Evolutionary conservation across 2,329 filamentous ascomycete species (phyloP), one percentile per base, ranked within the genome.

Genomic region (Venturia aucupariae): DNA sequence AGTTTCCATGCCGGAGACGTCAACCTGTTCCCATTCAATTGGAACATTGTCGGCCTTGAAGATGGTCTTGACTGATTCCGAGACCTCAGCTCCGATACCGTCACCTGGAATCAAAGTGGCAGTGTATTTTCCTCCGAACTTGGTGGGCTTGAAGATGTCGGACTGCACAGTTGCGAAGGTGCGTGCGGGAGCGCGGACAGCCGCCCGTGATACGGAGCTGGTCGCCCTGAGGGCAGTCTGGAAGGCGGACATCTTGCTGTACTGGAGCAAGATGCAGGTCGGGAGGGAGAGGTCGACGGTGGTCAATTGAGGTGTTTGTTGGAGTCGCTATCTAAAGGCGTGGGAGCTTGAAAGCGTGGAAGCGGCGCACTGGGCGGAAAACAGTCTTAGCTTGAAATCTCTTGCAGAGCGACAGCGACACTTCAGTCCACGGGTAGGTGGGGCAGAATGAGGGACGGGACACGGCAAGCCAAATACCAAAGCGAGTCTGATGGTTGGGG

Each of bases 1-100:
- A 66, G 88, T 86, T 75, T 93, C 90, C 69, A 97, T 84, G 78
- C 94, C 94, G 35, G 90, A 92, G 59, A 96, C 93, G 76, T 97
- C 92, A 72, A 99, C 85, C 83, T 97, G 92, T 80, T 99, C 94
- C 93, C 94, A 97, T 80, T 97, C 92, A 73, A 99, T 88, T 74
- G 94, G 94, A 63, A 97, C 93, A 76, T 96, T 97, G 83, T 97
- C 93, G 77, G 93, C 92, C 86, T 97, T 97, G 88, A 97, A 97
- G 79, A 99, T 89, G 71, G 93, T 95, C 88, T 97, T 96, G 78
- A 99, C 93, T 68, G 91, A 94, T 81, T 97, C 92, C 73, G 93
- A 92, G 67, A 97, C 92, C 82, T 99, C 94, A 78, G 91, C 90
- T 78, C 94, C 94, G 77, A 99, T 96, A 83, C 94, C 94, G 74